These are phyloP conservation scores for Candida methanosorbosa DNA, from an alignment of 805 yeast genomes.

Conservation along the genomic window DNA sequence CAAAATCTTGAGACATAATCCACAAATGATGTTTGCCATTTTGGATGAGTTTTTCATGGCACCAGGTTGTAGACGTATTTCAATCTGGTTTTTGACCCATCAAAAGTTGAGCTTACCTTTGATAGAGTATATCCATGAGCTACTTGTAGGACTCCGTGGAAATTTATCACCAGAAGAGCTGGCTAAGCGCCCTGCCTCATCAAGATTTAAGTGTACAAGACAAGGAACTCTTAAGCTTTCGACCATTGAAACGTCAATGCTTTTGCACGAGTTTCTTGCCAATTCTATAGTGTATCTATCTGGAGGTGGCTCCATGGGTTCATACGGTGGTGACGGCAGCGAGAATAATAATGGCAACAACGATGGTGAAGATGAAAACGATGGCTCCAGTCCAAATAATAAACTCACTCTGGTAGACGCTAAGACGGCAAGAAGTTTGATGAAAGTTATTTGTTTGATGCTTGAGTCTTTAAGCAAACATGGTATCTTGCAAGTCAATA, in stretches of 20 bases:
- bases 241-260: conserved; percentile 54
- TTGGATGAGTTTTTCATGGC: conserved; percentile 70
- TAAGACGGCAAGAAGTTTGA: too few relatives aligned
- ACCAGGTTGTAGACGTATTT: conserved; percentile 49
- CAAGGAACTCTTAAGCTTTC: conserved; percentile 48
- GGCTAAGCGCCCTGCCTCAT: not conserved
- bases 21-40: conserved; percentile 42
- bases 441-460: conserved; percentile 63
- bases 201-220: too few relatives aligned
- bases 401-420: too few relatives aligned
- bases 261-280: conserved; percentile 63
- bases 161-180: conserved; percentile 5
- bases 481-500: conserved; percentile 33
- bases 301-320: conserved; percentile 23
- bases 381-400: too few relatives aligned
- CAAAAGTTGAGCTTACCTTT: conserved; percentile 44
- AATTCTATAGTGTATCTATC: conserved; percentile 39
- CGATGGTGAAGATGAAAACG: conserved; percentile 6
- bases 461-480: conserved; percentile 40
- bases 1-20: conserved; percentile 44
- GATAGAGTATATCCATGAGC: conserved; percentile 56
- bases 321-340: too few relatives aligned
- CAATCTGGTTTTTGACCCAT: conserved; percentile 64
- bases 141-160: conserved; percentile 52
- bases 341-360: conserved; percentile 13